Evolutionary conservation across 2,329 filamentous ascomycete genomes (phyloP), one percentile per base, ranked within the genome.

Genomic region (Aspergillus pseudoterreus): DNA sequence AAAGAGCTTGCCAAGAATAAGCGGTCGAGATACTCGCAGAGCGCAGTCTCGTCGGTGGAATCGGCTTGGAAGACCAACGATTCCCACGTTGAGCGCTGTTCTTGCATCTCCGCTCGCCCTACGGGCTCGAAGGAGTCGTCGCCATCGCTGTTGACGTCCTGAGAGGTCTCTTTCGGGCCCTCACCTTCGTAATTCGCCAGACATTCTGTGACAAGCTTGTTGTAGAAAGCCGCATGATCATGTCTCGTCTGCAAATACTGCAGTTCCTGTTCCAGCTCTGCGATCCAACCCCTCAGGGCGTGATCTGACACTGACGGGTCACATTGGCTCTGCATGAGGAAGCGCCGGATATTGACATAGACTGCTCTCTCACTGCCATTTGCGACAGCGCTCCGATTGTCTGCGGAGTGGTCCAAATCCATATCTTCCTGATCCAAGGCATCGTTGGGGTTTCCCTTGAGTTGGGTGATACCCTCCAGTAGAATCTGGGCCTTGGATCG

Each of bases 211-310:
- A 82, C 77, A 21, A 85, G 64, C 36, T 75, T 65, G 15, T 78
- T 77, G 61, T 84, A 84, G 30, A 85, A 71, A 6, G 74, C 71
- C 0, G 81, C 81, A 60, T 82, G 80, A 15, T 80, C 73, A 57
- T 82, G 78, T 52, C 78, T 81, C 45, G 76, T 71, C n/a, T 74
- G 74, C 56, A 82, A 72, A n/a, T 76, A 69, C 12, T 72, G 63
- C 4, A 85, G 57, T 32, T 77, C 74, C 22, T 72, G 63, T 32
- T 74, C 66, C n/a, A 85, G 60, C 21, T 73, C 68, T 12, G 64
- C 56, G 55, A 83, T 75, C 66, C 77, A 81, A 41, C 74, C 71
- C 1, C 62, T 57, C 6, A 85, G 54, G 17, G 75, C 70, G 17
- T 66, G 59, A 10, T 73, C 59, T 0, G 79, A 78, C 17, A 84